A percentile compares a stretch with the other conserved stretches of the same genome.
Evolutionary conservation across 73 alveolate genomes (phyloP).

Genomic region (Blepharisma japonicum): DNA sequence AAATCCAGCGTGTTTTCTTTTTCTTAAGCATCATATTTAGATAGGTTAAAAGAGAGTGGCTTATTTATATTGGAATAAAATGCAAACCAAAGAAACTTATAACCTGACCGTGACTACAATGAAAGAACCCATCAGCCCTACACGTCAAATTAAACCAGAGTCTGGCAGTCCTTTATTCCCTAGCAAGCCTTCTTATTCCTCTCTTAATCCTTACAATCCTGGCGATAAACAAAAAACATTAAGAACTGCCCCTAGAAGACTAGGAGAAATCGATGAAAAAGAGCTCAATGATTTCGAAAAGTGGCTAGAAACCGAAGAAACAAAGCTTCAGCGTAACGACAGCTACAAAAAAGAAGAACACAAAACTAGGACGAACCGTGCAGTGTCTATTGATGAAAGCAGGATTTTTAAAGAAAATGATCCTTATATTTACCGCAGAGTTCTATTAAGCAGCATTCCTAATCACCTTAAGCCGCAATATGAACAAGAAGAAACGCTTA

Average conservation of each 20-base stretch:
- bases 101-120: too few relatives aligned
- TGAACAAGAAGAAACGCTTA: conserved; percentile 16
- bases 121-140: too few relatives aligned
- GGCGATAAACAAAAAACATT: not conserved
- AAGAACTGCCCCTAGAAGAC: conserved; percentile 15
- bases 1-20: too few relatives aligned
- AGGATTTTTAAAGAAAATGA: not conserved
- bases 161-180: too few relatives aligned
- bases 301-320: not conserved
- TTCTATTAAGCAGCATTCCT: not conserved
- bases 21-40: too few relatives aligned
- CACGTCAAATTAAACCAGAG: too few relatives aligned
- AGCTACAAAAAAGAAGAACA: conserved; percentile 18
- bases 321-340: conserved; percentile 5
- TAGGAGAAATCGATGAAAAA: not conserved
- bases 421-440: not conserved
- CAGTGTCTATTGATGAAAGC: not conserved
- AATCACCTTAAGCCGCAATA: conserved; percentile 23
- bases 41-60: too few relatives aligned
- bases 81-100: too few relatives aligned
- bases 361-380: not conserved
- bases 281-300: not conserved
- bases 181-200: too few relatives aligned
- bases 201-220: conserved; percentile 3
- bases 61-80: too few relatives aligned